Base-by-base conservation (phyloP, 495 filamentous ascomycete species). In the Xylaria intraflava region DNA sequence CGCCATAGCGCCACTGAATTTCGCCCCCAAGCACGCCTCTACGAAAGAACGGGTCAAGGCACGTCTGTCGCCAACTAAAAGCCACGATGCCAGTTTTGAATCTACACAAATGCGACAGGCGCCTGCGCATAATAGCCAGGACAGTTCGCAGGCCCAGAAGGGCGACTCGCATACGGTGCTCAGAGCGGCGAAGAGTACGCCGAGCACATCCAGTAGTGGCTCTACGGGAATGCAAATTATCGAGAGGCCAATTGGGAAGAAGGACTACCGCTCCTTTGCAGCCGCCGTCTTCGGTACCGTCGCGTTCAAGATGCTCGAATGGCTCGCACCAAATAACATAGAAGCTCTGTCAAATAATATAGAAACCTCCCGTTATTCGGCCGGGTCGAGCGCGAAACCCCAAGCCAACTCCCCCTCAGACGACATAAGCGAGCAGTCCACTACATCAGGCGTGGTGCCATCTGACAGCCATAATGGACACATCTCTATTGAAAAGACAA, bases 231-330 rank as follows among this genome's bases (percentile, higher is more conserved):
- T 66, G 56, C 47, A 35, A 17, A 55, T 76, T 29, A 63, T 45
- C 39, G 79, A 78, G 56, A 68, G 71, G 40, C 78, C 82, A 39
- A 67, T 71, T 7, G 75, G 78, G 58, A 90, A 86, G 60, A 90
- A 86, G 57, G 89, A 94, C 62, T 86, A 88, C 17, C 86, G 87
- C 55, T 92, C 88, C 1, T 91, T 94, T 58, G 85, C 86, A 8
- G 89, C 90, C 41, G 87, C 87, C 53, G 72, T 93, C 2, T 91
- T 92, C 60, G 85, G 85, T 56, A 89, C 89, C 2, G 73, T 83
- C 38, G 79, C 88, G 4, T 76, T 90, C 56, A 84, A 84, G 50
- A 87, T 92, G 82, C 70, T 92, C 24, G 87, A 90, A 65, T 90
- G 86, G 86, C 71, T 88, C 33, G 82, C 84, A 12, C 78, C 85